A percentile compares a stretch with the other conserved stretches of the same genome.
Evolutionary conservation across 345 rosid species (phyloP).

Genomic region (Isatis tinctoria): DNA sequence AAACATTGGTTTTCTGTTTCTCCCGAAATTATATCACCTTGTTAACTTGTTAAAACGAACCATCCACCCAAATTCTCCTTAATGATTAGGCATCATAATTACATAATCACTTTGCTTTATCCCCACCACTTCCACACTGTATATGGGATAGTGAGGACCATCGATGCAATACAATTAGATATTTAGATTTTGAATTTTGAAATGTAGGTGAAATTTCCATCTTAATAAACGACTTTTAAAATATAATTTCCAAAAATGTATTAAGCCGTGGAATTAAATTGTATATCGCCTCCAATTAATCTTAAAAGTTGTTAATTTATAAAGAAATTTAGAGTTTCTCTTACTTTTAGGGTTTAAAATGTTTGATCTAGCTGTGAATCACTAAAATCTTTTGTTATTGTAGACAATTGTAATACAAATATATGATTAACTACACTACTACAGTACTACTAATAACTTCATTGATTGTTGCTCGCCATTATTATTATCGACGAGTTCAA

Average conservation of each 20-base stretch:
- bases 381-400: background rate
- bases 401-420: background rate
- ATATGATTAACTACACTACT: too few relatives aligned
- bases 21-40: background rate
- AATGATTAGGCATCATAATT: slow-evolving; percentile 18
- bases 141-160: slow-evolving; percentile 26
- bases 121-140: slow-evolving; percentile 24
- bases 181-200: slow-evolving; percentile 6
- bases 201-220: background rate
- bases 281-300: background rate
- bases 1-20: background rate
- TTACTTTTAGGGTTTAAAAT: background rate
- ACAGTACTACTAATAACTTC: too few relatives aligned
- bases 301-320: background rate
- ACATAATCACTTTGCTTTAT: slow-evolving; percentile 19
- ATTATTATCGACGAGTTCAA: background rate
- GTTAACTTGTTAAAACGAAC: background rate
- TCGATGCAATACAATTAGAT: background rate
- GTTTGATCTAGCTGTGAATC: background rate
- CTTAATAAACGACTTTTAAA: background rate
- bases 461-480: background rate
- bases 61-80: background rate
- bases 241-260: background rate
- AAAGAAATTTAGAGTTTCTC: background rate
- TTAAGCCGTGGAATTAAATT: background rate